phyloP scores from a whole-genome alignment of 2,329 filamentous ascomycete genomes.

The Talaromyces sp. region DNA sequence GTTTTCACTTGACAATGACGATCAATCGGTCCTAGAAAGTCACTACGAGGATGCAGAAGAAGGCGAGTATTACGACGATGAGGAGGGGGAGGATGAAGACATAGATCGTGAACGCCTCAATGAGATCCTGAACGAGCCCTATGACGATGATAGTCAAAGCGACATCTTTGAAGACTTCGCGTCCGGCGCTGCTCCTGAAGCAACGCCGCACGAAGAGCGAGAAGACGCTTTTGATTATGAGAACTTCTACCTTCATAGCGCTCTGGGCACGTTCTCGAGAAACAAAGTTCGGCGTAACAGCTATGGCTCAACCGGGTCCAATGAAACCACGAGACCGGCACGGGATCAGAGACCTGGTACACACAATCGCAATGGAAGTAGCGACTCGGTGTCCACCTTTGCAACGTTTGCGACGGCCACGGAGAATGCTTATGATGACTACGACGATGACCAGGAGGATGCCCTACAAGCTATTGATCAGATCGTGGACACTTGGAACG shows the following conservation, averaged over 20 bases:
- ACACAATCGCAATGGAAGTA: slow-evolving; percentile 53
- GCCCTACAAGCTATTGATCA: slow-evolving; percentile 40
- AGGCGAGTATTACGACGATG: slow-evolving; percentile 36
- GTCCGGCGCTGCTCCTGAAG: slow-evolving; percentile 43
- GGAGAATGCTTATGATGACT: slow-evolving; percentile 43
- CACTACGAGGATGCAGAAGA: slow-evolving; percentile 45
- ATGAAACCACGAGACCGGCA: slow-evolving; percentile 47
- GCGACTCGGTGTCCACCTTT: slow-evolving; percentile 58
- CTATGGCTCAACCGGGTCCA: slow-evolving; percentile 45
- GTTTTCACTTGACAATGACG: slow-evolving; percentile 24
- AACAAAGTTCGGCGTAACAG: slow-evolving; percentile 32
- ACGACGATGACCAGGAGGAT: slow-evolving; percentile 29
- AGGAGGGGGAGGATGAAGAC: slow-evolving; percentile 37
- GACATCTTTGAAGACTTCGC: slow-evolving; percentile 29
- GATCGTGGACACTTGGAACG: slow-evolving; percentile 36
- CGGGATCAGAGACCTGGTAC: slow-evolving; percentile 22
- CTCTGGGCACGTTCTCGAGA: slow-evolving; percentile 63
- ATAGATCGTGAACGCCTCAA: slow-evolving; percentile 63
- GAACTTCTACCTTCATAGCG: slow-evolving; percentile 90
- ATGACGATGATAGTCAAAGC: slow-evolving; percentile 17
- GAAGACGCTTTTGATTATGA: slow-evolving; percentile 96
- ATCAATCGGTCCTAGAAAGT: slow-evolving; percentile 33
- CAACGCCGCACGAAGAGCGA: slow-evolving; percentile 81
- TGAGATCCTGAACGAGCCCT: slow-evolving; percentile 48
- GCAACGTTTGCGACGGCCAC: slow-evolving; percentile 62